phyloP scores from a whole-genome alignment of 2,329 filamentous ascomycete genomes.

The Nannizzia gypsea region DNA sequence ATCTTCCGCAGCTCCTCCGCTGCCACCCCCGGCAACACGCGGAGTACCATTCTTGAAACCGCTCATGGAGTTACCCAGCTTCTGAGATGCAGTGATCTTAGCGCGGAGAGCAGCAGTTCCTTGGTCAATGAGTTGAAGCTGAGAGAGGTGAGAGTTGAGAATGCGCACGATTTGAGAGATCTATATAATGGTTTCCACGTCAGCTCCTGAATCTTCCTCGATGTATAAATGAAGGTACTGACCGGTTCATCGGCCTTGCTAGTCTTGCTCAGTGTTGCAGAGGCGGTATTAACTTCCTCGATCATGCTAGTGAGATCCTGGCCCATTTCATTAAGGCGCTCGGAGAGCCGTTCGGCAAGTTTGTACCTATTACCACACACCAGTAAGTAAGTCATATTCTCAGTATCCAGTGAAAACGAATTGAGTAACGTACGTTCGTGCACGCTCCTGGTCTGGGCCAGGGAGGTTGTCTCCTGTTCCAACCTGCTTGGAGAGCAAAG shows the following conservation, averaged over 20 bases:
- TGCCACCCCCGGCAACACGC: constrained; percentile 30
- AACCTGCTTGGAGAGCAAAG: constrained; percentile 69
- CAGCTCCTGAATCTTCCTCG: neutral
- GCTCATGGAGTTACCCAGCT: constrained; percentile 52
- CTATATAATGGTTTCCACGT: constrained; percentile 34
- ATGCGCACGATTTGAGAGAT: constrained; percentile 91
- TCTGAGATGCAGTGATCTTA: constrained; percentile 73
- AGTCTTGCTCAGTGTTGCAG: constrained; percentile 77
- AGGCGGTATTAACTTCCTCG: constrained; percentile 91
- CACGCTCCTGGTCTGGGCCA: constrained; percentile 88
- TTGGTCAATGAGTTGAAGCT: constrained; percentile 86
- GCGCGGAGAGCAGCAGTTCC: constrained; percentile 69
- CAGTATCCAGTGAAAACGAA: neutral
- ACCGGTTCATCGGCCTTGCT: constrained; percentile 80
- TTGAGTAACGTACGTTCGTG: constrained; percentile 58
- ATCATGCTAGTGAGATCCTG: constrained; percentile 92
- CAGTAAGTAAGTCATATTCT: neutral
- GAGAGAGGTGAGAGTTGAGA: constrained; percentile 81
- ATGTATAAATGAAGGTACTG: constrained; percentile 31
- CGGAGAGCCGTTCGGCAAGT: constrained; percentile 82
- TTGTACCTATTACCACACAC: constrained; percentile 50
- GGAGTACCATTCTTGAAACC: constrained; percentile 11
- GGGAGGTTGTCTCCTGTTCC: constrained; percentile 64
- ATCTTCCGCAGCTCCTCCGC: constrained; percentile 58
- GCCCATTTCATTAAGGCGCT: constrained; percentile 85